Evolutionary conservation across 140 eudicot genomes (phyloP).

Genomic region (Ambrosia hybrid): DNA sequence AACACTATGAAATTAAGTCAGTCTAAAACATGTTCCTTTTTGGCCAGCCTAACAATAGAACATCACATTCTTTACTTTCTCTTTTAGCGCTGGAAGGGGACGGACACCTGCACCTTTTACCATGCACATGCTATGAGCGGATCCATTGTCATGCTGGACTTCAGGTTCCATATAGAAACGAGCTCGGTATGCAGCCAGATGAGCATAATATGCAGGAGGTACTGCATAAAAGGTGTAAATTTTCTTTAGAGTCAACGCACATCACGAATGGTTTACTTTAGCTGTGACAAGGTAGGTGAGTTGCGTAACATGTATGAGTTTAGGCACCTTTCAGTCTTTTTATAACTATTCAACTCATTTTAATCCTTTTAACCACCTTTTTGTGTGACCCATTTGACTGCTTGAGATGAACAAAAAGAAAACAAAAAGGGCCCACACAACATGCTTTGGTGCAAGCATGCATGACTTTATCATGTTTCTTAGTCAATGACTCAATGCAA

Average conservation of each 20-base stretch:
- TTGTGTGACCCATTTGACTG: too few relatives aligned
- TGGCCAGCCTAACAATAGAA: constrained; percentile 54
- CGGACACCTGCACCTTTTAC: constrained; percentile 47
- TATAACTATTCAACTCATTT: too few relatives aligned
- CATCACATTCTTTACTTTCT: constrained; percentile 75
- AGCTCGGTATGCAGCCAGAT: constrained; percentile 87
- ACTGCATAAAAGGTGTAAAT: constrained; percentile 35
- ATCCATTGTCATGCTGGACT: constrained; percentile 37
- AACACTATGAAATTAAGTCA: constrained; percentile 21
- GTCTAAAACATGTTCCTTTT: constrained; percentile 2
- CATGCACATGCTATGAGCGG: constrained; percentile 34
- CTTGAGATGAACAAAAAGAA: too few relatives aligned
- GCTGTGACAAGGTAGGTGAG: too few relatives aligned
- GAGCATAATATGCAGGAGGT: constrained; percentile 90
- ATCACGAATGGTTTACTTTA: neutral
- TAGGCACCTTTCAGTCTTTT: too few relatives aligned
- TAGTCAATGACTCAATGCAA: too few relatives aligned
- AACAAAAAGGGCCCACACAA: too few relatives aligned
- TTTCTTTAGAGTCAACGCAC: neutral
- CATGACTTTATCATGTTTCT: too few relatives aligned
- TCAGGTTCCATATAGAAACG: constrained; percentile 83
- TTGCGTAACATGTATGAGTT: too few relatives aligned
- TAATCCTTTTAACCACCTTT: too few relatives aligned
- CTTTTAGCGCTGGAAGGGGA: constrained; percentile 71
- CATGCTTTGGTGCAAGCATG: too few relatives aligned